phyloP scores from a whole-genome alignment of 2,329 filamentous ascomycete genomes.

The Ceratocystis lukuohia region DNA sequence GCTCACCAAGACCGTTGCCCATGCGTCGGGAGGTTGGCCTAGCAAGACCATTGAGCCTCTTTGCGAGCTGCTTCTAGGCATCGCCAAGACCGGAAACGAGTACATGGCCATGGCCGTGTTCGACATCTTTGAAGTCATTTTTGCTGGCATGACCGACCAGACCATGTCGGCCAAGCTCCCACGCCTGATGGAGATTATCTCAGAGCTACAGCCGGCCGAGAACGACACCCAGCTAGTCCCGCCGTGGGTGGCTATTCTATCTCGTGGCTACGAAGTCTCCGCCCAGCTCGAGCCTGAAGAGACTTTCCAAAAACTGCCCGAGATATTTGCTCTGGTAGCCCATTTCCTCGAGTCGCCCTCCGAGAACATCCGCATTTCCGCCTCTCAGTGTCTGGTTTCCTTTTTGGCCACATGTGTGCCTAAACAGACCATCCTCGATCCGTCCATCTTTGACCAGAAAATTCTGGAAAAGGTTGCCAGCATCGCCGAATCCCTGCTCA shows the following conservation, averaged over 20 bases:
- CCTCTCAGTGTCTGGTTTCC: constrained; percentile 87
- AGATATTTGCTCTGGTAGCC: constrained; percentile 67
- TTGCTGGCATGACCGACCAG: constrained; percentile 80
- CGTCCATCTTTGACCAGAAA: constrained; percentile 87
- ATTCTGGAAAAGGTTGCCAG: constrained; percentile 67
- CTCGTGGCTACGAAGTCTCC: constrained; percentile 85
- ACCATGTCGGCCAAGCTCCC: constrained; percentile 81
- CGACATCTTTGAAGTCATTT: constrained; percentile 94
- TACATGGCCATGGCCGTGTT: constrained; percentile 94
- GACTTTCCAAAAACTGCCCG: constrained; percentile 80
- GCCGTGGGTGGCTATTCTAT: constrained; percentile 92
- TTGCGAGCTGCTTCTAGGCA: constrained; percentile 76
- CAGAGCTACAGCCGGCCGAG: constrained; percentile 76
- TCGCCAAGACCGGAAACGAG: constrained; percentile 82
- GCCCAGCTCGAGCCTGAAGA: constrained; percentile 80
- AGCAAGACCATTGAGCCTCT: constrained; percentile 88
- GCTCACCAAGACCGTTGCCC: constrained; percentile 77
- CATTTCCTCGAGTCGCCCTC: constrained; percentile 75
- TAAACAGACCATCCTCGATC: constrained; percentile 66
- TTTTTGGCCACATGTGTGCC: constrained; percentile 87
- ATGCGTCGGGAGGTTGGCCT: constrained; percentile 84
- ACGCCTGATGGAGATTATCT: constrained; percentile 77
- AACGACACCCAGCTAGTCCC: constrained; percentile 92
- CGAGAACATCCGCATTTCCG: constrained; percentile 85
- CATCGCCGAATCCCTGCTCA: constrained; percentile 60